Base-by-base conservation (phyloP, 2,329 filamentous ascomycete genomes). In the Trichoderma harzianum region DNA sequence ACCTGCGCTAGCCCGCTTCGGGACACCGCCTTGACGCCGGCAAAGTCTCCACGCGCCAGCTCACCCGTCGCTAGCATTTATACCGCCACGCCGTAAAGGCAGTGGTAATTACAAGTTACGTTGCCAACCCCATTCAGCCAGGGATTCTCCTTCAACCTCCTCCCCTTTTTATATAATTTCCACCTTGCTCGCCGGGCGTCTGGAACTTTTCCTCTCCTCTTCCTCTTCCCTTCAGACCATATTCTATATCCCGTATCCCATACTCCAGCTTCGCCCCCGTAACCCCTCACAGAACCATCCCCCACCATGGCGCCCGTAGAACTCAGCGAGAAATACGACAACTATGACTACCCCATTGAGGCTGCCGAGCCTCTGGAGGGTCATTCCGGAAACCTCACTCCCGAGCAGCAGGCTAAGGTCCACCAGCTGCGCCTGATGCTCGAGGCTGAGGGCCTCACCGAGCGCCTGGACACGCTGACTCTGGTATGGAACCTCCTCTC, bases 311-410 rank as follows among this genome's bases (percentile, higher is more conserved):
- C 74, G 78, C 81, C 79, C 78, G 84, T 89, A 84, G 84, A 89
- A 81, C 80, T 94, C 78, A 91, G 97, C 83, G 88, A 93, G 81
- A 98, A 97, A 85, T 97, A 98, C 87, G 96, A 98, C 85, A 83
- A 97, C 86, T 98, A 96, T 84, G 95, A 98, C 83, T 98, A 89
- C 86, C 96, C 96, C 74, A 93, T 91, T 75, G 91, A 89, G 74
- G 90, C 93, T 61, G 89, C 92, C 70, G 89, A 89, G 76, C 81
- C 87, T 61, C 89, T 91, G 80, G 85, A 86, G 77, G 96, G 96
- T 75, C 94, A 98, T 82, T 91, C 95, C 74, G 96, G 96, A 80
- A 90, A 97, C 83, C 92, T 97, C 78, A 96, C 92, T 70, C 86
- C 90, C 72, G 89, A 93, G 82, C 94, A 98, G 86, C 92, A 97